Evolutionary conservation across 2,329 filamentous ascomycete genomes (phyloP).

Genomic region (Ophiobolus disseminans): DNA sequence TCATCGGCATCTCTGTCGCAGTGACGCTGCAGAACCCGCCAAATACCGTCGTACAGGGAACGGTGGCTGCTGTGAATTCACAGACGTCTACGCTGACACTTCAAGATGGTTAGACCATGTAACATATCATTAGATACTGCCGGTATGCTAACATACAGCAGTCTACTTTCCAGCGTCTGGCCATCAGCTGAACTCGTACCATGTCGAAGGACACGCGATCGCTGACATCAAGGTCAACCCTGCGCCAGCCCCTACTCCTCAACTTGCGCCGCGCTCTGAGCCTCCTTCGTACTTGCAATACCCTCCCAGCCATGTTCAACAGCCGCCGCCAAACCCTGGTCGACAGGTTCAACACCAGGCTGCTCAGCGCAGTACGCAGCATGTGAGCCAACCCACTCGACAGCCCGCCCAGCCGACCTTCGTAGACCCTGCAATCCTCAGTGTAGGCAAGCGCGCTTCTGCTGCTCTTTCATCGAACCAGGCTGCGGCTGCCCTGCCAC

Average conservation of each 20-base stretch:
- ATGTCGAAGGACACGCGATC: constrained; percentile 65
- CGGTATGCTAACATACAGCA: constrained; percentile 20
- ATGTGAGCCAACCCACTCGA: constrained; percentile 20
- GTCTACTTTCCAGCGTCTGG: constrained; percentile 63
- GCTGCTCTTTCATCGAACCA: constrained; percentile 26
- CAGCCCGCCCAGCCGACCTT: constrained; percentile 55
- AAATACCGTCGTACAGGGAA: constrained; percentile 70
- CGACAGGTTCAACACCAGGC: constrained; percentile 10
- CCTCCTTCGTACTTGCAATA: constrained; percentile 29
- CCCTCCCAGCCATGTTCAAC: constrained; percentile 21
- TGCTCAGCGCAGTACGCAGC: constrained; percentile 14
- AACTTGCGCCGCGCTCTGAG: constrained; percentile 23
- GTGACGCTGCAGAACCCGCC: constrained; percentile 73
- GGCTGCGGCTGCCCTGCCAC: constrained; percentile 30
- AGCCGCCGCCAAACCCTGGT: constrained; percentile 10
- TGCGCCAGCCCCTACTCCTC: constrained; percentile 25
- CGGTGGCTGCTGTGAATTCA: constrained; percentile 73
- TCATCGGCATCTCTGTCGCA: constrained; percentile 78
- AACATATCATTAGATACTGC: background rate
- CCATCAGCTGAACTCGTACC: constrained; percentile 60
- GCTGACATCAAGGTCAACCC: constrained; percentile 63
- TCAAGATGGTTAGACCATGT: constrained; percentile 66
- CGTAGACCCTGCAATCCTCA: constrained; percentile 83
- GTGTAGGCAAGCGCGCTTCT: constrained; percentile 59
- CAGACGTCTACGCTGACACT: constrained; percentile 68